Conservation (phyloP, 2,329 filamentous ascomycete species). For the Botrytis sinoallii region DNA sequence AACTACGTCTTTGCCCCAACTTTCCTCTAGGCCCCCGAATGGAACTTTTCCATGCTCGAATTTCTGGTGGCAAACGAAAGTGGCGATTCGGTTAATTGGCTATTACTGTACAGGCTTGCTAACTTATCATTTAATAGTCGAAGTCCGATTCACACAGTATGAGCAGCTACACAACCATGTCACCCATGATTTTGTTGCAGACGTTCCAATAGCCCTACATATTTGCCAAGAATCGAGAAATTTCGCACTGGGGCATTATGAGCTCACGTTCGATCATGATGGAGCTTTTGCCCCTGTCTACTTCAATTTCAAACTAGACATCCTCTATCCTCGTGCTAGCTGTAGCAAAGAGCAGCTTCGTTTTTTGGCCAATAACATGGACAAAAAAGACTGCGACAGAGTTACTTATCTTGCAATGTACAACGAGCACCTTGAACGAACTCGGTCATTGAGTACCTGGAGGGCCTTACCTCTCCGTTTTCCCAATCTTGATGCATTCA, state of each 20-base stretch:
- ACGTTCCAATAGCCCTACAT: background rate
- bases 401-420: background rate
- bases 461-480: background rate
- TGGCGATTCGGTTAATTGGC: too few relatives aligned
- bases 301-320: background rate
- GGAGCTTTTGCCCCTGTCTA: background rate
- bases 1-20: too few relatives aligned
- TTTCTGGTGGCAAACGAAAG: too few relatives aligned
- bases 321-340: background rate
- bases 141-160: too few relatives aligned
- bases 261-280: background rate
- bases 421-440: background rate
- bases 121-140: too few relatives aligned
- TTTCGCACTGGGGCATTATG: background rate
- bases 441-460: background rate
- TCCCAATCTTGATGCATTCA: background rate
- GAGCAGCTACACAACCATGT: background rate
- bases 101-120: too few relatives aligned
- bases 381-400: too few relatives aligned
- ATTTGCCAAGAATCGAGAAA: background rate
- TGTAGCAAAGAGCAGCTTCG: background rate
- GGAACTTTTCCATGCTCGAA: too few relatives aligned
- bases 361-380: background rate
- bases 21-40: too few relatives aligned
- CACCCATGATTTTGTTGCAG: background rate